Evolutionary conservation across 2,329 filamentous ascomycete genomes (phyloP), one percentile per base, ranked within the genome.

Genomic region (Chaetomiaceae sp.): DNA sequence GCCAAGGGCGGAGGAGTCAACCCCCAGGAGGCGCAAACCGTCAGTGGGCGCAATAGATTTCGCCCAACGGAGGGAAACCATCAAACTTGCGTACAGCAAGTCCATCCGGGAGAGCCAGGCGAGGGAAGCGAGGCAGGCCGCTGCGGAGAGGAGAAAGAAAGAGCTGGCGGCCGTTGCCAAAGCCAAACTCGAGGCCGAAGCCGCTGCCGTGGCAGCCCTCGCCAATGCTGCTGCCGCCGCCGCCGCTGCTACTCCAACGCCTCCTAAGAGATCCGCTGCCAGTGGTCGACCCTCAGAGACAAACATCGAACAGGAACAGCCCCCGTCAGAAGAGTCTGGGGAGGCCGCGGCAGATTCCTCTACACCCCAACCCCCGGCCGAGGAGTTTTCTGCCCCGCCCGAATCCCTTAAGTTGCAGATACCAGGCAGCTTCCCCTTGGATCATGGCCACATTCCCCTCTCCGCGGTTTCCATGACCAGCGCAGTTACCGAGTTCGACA

Each of bases 1-100:
- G 17, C 55, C 64, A 51, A 72, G 65, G 62, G 62, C 70, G 14
- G 69, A 69, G 34, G 76, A 77, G 48, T 63, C 66, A 27, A 61
- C 70, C 5, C 56, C 68, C 6, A 68, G 73, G 29, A 73, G 78
- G 54, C 75, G 77, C 39, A 83, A 82, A 64, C 74, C 82, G 47
- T 80, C 80, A 1, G 73, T 91, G 54, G 86, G 86, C 1, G 86
- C 87, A 55, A 88, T 95, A 48, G 89, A 96, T 69, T 94, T 95
- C 66, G 89, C 87, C 55, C 88, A 89, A 61, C 81, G 89, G 47
- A 80, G 91, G 62, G 86, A 90, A 65, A 84, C 85, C 56, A 95
- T 95, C 63, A 87, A 91, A 62, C 82, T 90, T 53, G 90, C 89
- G 14, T 92, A 95, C 68, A 91, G 84, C 62, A 89, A 88, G 66